Percentiles rank a stretch among this genome's conserved stretches.
Conservation (phyloP, 1,139 yeast genomes). For the Saccharomyces pastorianus region DNA sequence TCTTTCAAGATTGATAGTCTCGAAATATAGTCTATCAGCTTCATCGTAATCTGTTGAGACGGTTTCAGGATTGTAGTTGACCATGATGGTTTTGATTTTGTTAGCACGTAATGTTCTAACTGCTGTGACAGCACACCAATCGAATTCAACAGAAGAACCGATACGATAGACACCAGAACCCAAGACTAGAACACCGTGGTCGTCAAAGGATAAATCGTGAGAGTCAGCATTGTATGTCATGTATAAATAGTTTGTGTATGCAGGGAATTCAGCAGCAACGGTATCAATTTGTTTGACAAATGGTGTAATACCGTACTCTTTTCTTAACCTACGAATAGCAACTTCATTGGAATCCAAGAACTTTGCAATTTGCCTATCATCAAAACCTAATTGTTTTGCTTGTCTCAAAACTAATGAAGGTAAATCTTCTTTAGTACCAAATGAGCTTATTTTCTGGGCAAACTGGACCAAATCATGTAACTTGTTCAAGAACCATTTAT, state of each 20-base stretch:
- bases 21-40: conserved; percentile 94
- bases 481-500: conserved; percentile 94
- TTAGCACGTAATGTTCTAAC: conserved; percentile 87
- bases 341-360: conserved; percentile 86
- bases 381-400: conserved; percentile 95
- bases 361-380: conserved; percentile 92
- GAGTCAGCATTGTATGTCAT: conserved; percentile 21
- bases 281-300: too few relatives aligned
- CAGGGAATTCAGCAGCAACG: too few relatives aligned
- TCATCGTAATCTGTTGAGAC: conserved; percentile 98
- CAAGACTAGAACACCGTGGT: conserved; percentile 80
- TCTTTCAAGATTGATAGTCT: conserved; percentile 90
- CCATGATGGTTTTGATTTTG: conserved; percentile 89
- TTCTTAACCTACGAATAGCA: conserved; percentile 41
- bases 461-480: conserved; percentile 63
- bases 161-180: conserved; percentile 94
- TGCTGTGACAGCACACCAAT: conserved; percentile 95
- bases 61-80: conserved; percentile 97
- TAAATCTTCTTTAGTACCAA: conserved; percentile 52
- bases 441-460: conserved; percentile 54
- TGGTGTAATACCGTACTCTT: too few relatives aligned
- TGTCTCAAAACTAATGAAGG: conserved; percentile 58
- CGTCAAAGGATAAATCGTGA: conserved; percentile 77
- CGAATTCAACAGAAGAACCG: conserved; percentile 91
- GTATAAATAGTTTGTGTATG: too few relatives aligned